These are phyloP conservation scores for Rhizoclosmatium sp. DNA, from an alignment of 192 early-diverging fungal genomes.

Conservation along the genomic window DNA sequence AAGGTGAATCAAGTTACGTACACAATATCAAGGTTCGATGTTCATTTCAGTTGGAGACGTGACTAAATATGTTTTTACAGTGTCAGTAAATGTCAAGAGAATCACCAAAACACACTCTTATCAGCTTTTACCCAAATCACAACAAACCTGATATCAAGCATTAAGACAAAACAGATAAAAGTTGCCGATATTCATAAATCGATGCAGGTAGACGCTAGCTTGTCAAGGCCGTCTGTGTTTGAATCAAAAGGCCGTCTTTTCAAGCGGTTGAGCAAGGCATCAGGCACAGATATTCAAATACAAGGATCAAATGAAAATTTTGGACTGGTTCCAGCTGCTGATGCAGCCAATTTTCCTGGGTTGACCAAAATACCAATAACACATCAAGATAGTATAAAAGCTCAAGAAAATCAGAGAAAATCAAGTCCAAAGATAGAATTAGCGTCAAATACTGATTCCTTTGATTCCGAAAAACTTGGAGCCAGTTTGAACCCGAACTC, in stretches of 20 bases:
- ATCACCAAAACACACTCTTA: conserved; percentile 30
- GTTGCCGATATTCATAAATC: not conserved
- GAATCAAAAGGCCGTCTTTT: not conserved
- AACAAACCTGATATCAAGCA: not conserved
- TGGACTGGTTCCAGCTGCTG: not conserved
- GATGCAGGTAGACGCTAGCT: not conserved
- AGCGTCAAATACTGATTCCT: no score
- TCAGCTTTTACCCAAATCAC: conserved; percentile 10
- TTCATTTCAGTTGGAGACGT: not conserved
- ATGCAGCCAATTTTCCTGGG: not conserved
- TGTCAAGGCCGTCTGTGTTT: not conserved
- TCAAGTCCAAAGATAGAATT: conserved; percentile 6
- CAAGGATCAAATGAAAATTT: not conserved
- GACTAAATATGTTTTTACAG: not conserved
- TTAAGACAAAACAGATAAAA: not conserved
- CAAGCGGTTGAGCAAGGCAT: no score
- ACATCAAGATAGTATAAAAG: not conserved
- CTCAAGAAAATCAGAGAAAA: conserved; percentile 2
- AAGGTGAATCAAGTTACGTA: not conserved
- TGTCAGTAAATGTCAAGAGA: conserved; percentile 28
- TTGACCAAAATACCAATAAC: not conserved
- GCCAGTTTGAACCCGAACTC: no score
- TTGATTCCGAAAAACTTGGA: no score
- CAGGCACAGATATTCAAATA: not conserved
- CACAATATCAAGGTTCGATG: not conserved